Conservation (phyloP, 2,329 filamentous ascomycete species). For the Mycosphaerella sp. region DNA sequence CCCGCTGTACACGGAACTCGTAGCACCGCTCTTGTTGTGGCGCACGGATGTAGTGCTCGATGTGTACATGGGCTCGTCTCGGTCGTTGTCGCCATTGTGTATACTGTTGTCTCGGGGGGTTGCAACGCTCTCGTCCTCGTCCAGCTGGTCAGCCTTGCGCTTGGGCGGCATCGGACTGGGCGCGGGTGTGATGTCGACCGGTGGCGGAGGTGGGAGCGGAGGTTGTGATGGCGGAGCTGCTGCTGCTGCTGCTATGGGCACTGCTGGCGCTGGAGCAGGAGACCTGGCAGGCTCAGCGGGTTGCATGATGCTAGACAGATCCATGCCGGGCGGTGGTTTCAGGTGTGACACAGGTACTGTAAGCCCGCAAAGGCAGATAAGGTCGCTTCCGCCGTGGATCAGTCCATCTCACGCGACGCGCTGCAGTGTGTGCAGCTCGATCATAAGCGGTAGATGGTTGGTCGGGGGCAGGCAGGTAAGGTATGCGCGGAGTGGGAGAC, state of each 20-base stretch:
- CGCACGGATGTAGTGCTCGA: slow-evolving; percentile 48
- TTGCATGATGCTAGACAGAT: slow-evolving; percentile 6
- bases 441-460: not conserved
- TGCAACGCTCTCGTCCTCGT: slow-evolving; percentile 18
- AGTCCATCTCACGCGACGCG: not conserved
- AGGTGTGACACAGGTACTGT: slow-evolving; percentile 5
- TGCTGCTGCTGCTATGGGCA: not conserved
- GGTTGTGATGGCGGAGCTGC: slow-evolving; percentile 9
- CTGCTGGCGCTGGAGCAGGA: not conserved
- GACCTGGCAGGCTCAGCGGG: slow-evolving; percentile 8
- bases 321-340: slow-evolving; percentile 8
- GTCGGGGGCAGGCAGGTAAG: not conserved
- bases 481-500: not conserved
- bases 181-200: not conserved
- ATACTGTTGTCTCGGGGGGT: slow-evolving; percentile 10
- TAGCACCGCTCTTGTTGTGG: slow-evolving; percentile 58
- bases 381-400: not conserved
- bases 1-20: slow-evolving; percentile 60
- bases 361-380: slow-evolving; percentile 2
- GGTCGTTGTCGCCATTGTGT: slow-evolving; percentile 9
- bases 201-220: slow-evolving; percentile 10
- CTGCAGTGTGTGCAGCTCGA: not conserved
- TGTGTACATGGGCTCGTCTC: slow-evolving; percentile 37
- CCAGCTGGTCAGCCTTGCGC: slow-evolving; percentile 16
- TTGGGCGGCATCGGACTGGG: slow-evolving; percentile 18